These are phyloP conservation scores for Penicillium herquei DNA, from an alignment of 495 filamentous ascomycete genomes.

Conservation along the genomic window DNA sequence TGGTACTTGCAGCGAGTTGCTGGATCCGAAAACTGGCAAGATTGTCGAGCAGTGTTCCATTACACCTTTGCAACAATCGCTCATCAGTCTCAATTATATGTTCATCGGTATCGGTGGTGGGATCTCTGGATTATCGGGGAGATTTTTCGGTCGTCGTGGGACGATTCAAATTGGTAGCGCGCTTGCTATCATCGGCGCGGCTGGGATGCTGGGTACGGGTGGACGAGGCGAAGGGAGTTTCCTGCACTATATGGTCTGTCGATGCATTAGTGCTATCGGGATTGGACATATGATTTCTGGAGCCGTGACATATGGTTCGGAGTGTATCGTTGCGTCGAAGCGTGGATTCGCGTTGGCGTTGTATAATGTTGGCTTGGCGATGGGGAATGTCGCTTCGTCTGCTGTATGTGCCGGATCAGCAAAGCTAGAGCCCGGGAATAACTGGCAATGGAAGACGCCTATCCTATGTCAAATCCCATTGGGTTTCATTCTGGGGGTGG, in stretches of 20 bases:
- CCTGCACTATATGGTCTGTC: conserved; percentile 28
- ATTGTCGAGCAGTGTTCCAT: conserved; percentile 17
- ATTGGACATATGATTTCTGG: conserved; percentile 24
- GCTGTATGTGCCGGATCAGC: conserved; percentile 30
- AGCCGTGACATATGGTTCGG: conserved; percentile 25
- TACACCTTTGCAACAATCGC: conserved; percentile 26
- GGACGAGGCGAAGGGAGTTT: conserved; percentile 24
- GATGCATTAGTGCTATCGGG: conserved; percentile 28
- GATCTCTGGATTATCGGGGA: conserved; percentile 20
- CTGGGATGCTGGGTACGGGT: conserved; percentile 14
- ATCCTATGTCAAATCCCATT: conserved; percentile 31
- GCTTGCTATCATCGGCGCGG: conserved; percentile 7
- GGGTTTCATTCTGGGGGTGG: conserved; percentile 24
- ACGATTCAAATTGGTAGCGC: conserved; percentile 5
- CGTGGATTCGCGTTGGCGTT: conserved; percentile 24
- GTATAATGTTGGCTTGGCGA: conserved; percentile 28
- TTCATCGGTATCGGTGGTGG: conserved; percentile 28
- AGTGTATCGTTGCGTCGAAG: conserved; percentile 28
- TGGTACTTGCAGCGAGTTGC: conserved; percentile 18
- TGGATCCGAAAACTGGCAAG: conserved; percentile 10
- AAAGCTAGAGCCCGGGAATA: conserved; percentile 16
- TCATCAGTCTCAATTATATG: conserved; percentile 29
- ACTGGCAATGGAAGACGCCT: conserved; percentile 33
- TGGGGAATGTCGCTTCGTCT: conserved; percentile 24
- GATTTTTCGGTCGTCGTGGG: conserved; percentile 9